Evolutionary conservation across 768 basidiomycete genomes (phyloP), one percentile per base, ranked within the genome.

Genomic region (Postia placenta): DNA sequence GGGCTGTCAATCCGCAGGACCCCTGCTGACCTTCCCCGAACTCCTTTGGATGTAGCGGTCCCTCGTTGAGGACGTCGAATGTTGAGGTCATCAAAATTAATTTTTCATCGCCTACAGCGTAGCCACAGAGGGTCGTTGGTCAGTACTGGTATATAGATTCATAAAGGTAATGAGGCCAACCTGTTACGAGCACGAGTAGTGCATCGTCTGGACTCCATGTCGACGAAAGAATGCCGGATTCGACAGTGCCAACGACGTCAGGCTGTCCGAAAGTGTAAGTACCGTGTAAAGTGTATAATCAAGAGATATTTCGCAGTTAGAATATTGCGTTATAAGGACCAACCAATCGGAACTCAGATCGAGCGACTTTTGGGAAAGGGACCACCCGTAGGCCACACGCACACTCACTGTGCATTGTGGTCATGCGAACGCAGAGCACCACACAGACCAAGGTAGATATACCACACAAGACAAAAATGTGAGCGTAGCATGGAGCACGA

Each of bases 181-280:
- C 87, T 38, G 92, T 96, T 5, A 88, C 73, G 19, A 97, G 71
- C 1, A 80, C 80, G 11, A 99, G 71, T n/a, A 90, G 68, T 6
- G 89, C 82, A 48, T 95, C 90, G 63, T 99, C 96, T 3, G 95
- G 92, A 54, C 85, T 85, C 94, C 95, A 98, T 11, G 78, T 72
- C 11, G 90, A 93, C 0, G 85, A 83, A 25, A 80, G 66, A 43
- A 99, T 84, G 0, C 90, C 92, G 11, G 81, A 73, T 48, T 96
- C 94, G 5, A 98, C 80, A 0, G 84, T 83, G 14, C 95, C 95
- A 47, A 94, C 85, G 12, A 92, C 76, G 55, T 94, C 90, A 38
- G 79, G 68, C 86, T 89, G 47, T 3, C 35, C 6, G 26, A 15
- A n/a, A 35, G n/a, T 35, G 33, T 35, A 35, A 35, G 33, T 35